These are phyloP conservation scores for Hansenula anomala DNA, from an alignment of 1,139 yeast species.

Conservation along the genomic window DNA sequence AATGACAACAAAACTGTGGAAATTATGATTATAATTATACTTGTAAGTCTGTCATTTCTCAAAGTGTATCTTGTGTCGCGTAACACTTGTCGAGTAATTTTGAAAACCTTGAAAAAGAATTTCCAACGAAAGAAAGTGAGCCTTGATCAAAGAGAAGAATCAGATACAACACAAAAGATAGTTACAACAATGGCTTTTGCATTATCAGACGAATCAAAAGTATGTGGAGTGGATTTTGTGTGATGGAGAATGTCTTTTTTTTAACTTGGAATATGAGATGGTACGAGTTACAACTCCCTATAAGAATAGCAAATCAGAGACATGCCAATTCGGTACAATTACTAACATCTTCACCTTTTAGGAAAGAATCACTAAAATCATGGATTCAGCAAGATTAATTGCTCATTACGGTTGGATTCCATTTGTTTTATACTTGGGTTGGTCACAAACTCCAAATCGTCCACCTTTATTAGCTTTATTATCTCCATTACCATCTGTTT, in stretches of 20 bases:
- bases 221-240: constrained; percentile 15
- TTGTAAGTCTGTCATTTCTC: not conserved
- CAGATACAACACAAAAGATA: too few relatives aligned
- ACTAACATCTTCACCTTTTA: constrained; percentile 18
- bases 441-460: constrained; percentile 81
- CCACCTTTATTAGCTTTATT: constrained; percentile 67
- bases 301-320: too few relatives aligned
- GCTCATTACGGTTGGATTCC: constrained; percentile 98
- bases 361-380: constrained; percentile 82
- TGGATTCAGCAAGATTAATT: constrained; percentile 80
- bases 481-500: constrained; percentile 66
- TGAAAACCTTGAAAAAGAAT: too few relatives aligned
- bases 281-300: too few relatives aligned
- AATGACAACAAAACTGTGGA: too few relatives aligned
- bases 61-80: too few relatives aligned
- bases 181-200: constrained; percentile 30
- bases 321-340: too few relatives aligned
- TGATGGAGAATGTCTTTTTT: not conserved
- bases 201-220: constrained; percentile 42
- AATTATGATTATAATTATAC: too few relatives aligned
- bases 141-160: too few relatives aligned
- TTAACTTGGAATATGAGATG: too few relatives aligned
- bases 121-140: too few relatives aligned
- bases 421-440: constrained; percentile 86
- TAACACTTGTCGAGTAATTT: too few relatives aligned